Evolutionary conservation across 208 protist genomes (phyloP), one percentile per base, ranked within the genome.

Genomic region (Borovskyia barvae): DNA sequence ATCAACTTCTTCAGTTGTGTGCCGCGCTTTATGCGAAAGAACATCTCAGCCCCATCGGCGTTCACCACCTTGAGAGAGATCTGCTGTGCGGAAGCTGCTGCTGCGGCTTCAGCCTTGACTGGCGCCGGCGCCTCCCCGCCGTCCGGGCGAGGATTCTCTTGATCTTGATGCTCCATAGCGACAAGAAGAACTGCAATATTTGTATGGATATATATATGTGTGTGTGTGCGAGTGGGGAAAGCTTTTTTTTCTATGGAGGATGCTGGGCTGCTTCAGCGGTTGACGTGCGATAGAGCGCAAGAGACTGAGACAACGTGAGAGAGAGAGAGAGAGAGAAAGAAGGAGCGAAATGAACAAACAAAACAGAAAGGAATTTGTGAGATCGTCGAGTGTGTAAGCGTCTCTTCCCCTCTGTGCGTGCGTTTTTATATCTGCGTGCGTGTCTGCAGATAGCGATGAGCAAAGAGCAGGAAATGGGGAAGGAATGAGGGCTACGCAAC

Each of bases 11-110:
- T 87, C 37, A 99, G 72, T 59, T 85, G 88, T 11, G 97, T 98
- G 11, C 74, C 77, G n/a, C 75, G 74, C 65, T 98, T 98, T 40
- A 99, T 98, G 53, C 97, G 97, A 72, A 99, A 99, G 71, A 96
- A 98, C 61, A 99, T 96, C 70, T 98, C 95, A 11, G 78, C 87
- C 6, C 94, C 95, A 24, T 98, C 91, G 3, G 82, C 87, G 72
- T 96, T 95, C 2, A 97, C 82, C 17, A 97, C 93, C 55, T 94
- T 95, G 12, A 97, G 72, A 5, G 90, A 90, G 7, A 97, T 74
- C 41, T 96, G 89, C 42, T 81, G 81, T 32, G 59, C 46, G 0
- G 67, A 60, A 6, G 61, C 56, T 24, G 56, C 43, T 5, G 57
- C 63, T 1, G 47, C 72, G 12, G 62, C 74, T 53, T 92, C 80